Evolutionary conservation across 2,329 filamentous ascomycete species (phyloP).

Genomic region (Penicillium expansum): DNA sequence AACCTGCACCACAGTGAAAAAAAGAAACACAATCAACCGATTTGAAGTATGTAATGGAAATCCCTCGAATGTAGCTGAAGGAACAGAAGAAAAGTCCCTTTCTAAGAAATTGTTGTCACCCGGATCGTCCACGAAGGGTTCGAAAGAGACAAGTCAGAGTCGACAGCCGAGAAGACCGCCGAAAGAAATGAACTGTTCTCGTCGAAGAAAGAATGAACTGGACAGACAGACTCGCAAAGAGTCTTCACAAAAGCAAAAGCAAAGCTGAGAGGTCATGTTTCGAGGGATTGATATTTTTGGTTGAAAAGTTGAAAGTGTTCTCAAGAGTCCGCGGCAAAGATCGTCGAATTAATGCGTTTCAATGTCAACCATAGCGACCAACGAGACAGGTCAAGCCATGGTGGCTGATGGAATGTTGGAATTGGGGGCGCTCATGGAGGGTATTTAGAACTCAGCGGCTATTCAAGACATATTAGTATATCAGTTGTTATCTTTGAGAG

Average conservation of each 20-base stretch:
- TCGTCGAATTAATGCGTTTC: background rate
- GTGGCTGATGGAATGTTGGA: background rate
- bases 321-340: background rate
- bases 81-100: background rate
- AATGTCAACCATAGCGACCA: background rate
- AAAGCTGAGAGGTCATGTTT: constrained; percentile 4
- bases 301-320: constrained; percentile 4
- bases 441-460: constrained; percentile 4
- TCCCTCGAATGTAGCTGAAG: constrained; percentile 1
- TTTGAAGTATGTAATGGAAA: background rate
- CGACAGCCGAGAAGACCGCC: background rate
- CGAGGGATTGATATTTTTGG: background rate
- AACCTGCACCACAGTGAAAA: background rate
- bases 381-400: background rate
- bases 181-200: background rate
- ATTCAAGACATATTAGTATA: background rate
- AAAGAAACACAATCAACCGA: background rate
- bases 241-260: constrained; percentile 5
- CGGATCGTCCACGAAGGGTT: constrained; percentile 10
- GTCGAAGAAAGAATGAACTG: constrained; percentile 8
- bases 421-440: background rate
- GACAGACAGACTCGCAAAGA: constrained; percentile 3
- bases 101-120: background rate
- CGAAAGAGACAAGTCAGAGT: background rate
- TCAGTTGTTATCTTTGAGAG: background rate